These are phyloP conservation scores for Astrothelium subdiscretum DNA, from an alignment of 495 filamentous ascomycete species.

Conservation along the genomic window DNA sequence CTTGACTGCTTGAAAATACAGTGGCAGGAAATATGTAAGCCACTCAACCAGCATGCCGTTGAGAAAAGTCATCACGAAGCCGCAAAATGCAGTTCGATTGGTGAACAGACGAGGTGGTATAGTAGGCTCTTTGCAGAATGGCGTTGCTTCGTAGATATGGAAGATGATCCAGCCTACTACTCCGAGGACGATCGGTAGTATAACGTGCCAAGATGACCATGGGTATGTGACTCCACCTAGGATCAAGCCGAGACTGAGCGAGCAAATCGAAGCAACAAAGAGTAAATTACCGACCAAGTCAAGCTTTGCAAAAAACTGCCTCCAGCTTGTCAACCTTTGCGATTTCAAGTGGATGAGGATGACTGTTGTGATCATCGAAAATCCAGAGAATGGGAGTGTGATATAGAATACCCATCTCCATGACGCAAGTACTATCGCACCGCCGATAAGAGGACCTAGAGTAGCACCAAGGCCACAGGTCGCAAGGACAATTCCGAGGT, in stretches of 20 bases:
- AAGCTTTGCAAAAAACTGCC: slow-evolving; percentile 2
- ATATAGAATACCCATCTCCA: slow-evolving; percentile 23
- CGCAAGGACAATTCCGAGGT: slow-evolving; percentile 21
- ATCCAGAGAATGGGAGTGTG: slow-evolving; percentile 7
- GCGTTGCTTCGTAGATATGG: background rate
- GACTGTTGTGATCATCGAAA: slow-evolving; percentile 3
- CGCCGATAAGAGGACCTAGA: slow-evolving; percentile 31
- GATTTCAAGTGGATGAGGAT: slow-evolving; percentile 9
- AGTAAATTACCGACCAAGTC: slow-evolving; percentile 12
- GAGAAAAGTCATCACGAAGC: slow-evolving; percentile 1
- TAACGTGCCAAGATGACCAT: slow-evolving; percentile 8
- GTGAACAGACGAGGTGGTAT: background rate
- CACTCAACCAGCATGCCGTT: background rate
- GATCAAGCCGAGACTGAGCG: slow-evolving; percentile 5
- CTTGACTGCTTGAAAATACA: slow-evolving; percentile 2
- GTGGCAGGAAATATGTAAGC: slow-evolving; percentile 2
- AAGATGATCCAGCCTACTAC: background rate
- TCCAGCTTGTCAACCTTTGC: slow-evolving; percentile 7
- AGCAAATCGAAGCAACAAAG: slow-evolving; percentile 4
- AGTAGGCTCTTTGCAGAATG: background rate
- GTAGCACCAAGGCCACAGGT: slow-evolving; percentile 21
- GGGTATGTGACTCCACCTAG: slow-evolving; percentile 7
- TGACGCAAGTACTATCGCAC: slow-evolving; percentile 14
- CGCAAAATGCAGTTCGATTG: background rate
- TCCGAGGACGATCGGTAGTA: slow-evolving; percentile 10